phyloP scores from a whole-genome alignment of 441 rosid species.

The Pelargonium cotyledonis region DNA sequence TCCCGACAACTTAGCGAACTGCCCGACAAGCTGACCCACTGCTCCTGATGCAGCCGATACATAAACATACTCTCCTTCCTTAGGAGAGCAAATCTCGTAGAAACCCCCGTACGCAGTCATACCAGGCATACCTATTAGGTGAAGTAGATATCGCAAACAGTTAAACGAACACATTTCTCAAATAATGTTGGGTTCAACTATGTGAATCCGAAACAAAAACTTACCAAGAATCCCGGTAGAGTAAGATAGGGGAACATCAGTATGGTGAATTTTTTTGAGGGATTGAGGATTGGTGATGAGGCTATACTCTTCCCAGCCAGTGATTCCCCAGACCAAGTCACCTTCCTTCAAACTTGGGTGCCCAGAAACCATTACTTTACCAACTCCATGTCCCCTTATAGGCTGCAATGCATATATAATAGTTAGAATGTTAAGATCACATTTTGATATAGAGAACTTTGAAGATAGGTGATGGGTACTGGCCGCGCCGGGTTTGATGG shows the following conservation, averaged over 20 bases:
- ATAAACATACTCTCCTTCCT: conserved; percentile 28
- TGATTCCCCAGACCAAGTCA: conserved; percentile 1
- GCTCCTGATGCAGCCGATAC: background rate
- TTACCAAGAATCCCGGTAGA: conserved; percentile 1
- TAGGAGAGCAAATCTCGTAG: conserved; percentile 35
- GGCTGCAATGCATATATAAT: background rate
- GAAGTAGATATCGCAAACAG: too few relatives aligned
- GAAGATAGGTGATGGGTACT: background rate
- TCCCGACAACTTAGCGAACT: conserved; percentile 31
- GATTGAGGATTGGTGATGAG: background rate
- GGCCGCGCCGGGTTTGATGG: conserved; percentile 1
- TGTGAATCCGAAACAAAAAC: background rate
- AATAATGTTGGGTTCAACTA: too few relatives aligned
- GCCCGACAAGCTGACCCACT: conserved; percentile 44
- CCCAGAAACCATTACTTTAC: background rate
- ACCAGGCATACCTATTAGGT: conserved; percentile 36
- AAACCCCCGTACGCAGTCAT: conserved; percentile 43
- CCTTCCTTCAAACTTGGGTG: background rate
- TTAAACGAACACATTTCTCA: too few relatives aligned
- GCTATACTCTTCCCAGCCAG: background rate
- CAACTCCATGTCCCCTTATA: background rate
- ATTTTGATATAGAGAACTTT: background rate
- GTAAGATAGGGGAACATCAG: background rate
- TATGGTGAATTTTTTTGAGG: background rate
- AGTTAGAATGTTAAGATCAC: background rate